Base-by-base conservation (phyloP, 306 rosid species). In the Benincasa hispida region DNA sequence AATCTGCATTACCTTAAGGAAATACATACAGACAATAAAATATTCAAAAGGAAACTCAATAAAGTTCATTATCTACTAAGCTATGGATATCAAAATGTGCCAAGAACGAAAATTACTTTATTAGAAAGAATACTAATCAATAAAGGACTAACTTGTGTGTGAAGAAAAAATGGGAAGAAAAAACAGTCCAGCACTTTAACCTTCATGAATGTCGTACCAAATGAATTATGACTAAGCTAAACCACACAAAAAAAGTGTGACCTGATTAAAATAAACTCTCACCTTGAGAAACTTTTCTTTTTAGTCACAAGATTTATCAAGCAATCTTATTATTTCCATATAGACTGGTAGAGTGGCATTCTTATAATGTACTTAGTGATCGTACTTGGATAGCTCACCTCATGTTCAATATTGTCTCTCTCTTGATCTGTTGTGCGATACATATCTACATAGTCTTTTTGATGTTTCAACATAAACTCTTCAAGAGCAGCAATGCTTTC, bases 361-460 rank as follows among this genome's bases (percentile, higher is more conserved):
- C 4, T 39, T 4, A 37, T 66, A 39, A 37, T 11, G 72, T 37
- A 21, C 54, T 21, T 5, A 67, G 32, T 22, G n/a, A 72, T 17
- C 32, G 55, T 53, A 67, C 66, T 56, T 32, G 22, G 35, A 77
- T 10, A 42, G 82, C 95, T 89, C 86, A 94, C 99, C 88, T 94
- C 96, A 60, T 92, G 93, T 79, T 94, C 99, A 80, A 94, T 94
- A 91, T 88, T 88, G 76, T 94, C 99, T 87, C 97, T 90, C 85
- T 94, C 99, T 67, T 89, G 87, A 79, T 92, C 96, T 77, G 97
- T 90, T 3, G 97, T 89, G 67, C 97, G 99, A 85, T 90, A 92
- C 82, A 86, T 80, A 88, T 94, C 99, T 3, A 91, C 88, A 54
- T 92, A 94, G 82, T 94, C 99, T 87, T 94, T 94, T 63, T 92